Base-by-base conservation (phyloP, 2,329 filamentous ascomycete genomes). In the Xylariomycetidae sp. region DNA sequence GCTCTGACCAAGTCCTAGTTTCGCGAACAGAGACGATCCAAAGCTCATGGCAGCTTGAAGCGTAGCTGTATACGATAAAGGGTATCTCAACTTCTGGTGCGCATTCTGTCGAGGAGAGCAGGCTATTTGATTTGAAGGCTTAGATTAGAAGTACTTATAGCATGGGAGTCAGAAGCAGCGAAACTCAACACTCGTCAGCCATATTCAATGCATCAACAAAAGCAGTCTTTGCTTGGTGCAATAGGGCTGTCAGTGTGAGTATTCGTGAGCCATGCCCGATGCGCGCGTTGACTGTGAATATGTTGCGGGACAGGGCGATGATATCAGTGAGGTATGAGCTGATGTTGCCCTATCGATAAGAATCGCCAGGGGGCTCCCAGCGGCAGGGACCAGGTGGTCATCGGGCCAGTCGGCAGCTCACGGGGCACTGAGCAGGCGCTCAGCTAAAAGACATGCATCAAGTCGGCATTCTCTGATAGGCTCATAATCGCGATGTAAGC, bases 1-100 rank as follows among this genome's bases (percentile, higher is more conserved):
- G 15, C 37, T 36, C 24, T 49, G 43, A 18, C 44, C 41, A 19
- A 51, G 35, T 14, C 50, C 42, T n/a, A 54, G 31, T 29, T 48
- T 52, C 9, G 52, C 46, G 16, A 57, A 38, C 4, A 54, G 35
- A 19, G 43, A 43, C 34, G 37, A 37, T 7, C 47, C 43, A 30
- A 49, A 48, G 34, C 41, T 51, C 50, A 55, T 56, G 20, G 40
- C 29, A 22, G 31, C n/a, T 10, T 18, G 24, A 19, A 30, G n/a
- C 13, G 20, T 27, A 12, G 25, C 19, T 19, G 19, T 25, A 25
- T 29, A 17, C 20, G 27, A 16, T 4, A n/a, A 18, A 39, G 23
- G 13, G 13, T 16, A 25, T 27, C 13, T 31, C 12, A 20, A 15
- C n/a, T 6, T 29, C 6, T 33, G 4, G 26, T n/a, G 26, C 16